phyloP scores from a whole-genome alignment of 2,329 filamentous ascomycete species.

The Xylaria sp. region DNA sequence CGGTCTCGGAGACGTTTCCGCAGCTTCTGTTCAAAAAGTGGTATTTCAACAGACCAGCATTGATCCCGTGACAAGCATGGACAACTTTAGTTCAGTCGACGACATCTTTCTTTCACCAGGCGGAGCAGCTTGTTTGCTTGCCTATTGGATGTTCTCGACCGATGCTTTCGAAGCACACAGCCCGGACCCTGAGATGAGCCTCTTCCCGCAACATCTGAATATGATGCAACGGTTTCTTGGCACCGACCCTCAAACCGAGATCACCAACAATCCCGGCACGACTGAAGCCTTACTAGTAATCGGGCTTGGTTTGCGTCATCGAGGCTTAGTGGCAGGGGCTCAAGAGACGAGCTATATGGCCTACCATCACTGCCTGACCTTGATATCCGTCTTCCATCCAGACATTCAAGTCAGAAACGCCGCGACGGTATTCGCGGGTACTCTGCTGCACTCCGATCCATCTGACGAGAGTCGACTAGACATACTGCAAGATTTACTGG shows the following conservation, averaged over 20 bases:
- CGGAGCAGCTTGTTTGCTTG: conserved; percentile 54
- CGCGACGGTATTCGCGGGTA: conserved; percentile 48
- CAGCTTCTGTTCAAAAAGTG: conserved; percentile 43
- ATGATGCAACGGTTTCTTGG: conserved; percentile 51
- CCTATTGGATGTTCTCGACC: conserved; percentile 58
- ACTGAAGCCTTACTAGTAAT: conserved; percentile 56
- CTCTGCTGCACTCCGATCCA: conserved; percentile 53
- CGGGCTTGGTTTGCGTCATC: conserved; percentile 53
- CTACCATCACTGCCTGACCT: conserved; percentile 55
- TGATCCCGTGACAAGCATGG: conserved; percentile 45
- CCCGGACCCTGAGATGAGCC: conserved; percentile 46
- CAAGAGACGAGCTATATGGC: conserved; percentile 47
- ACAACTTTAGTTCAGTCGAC: conserved; percentile 42
- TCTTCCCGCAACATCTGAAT: conserved; percentile 56
- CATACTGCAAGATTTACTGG: conserved; percentile 59
- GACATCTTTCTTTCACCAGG: conserved; percentile 54
- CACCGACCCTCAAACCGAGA: conserved; percentile 43
- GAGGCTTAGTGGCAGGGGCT: conserved; percentile 38
- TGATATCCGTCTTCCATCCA: conserved; percentile 54
- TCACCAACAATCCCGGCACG: conserved; percentile 48
- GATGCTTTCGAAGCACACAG: conserved; percentile 55
- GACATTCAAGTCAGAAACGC: conserved; percentile 50
- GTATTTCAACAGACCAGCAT: conserved; percentile 38
- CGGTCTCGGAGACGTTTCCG: conserved; percentile 45
- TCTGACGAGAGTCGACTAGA: conserved; percentile 53